Evolutionary conservation across 164 flowering plant species (phyloP), one percentile per base, ranked within the genome.

Genomic region (Kingdonia uniflora): DNA sequence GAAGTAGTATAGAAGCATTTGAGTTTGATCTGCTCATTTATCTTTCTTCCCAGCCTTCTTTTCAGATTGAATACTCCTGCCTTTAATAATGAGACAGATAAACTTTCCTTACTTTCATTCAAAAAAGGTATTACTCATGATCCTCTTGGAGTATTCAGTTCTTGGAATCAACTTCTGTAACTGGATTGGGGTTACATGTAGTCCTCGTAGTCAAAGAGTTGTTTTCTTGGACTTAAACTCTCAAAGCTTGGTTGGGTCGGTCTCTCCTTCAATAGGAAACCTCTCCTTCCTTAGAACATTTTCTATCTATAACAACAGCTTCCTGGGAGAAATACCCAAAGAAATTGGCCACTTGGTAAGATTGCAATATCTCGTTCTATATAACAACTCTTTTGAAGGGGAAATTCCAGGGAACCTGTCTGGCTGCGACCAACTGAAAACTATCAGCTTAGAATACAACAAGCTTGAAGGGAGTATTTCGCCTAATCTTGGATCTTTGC

Each of bases 161-260:
- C n/a, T n/a, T n/a, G n/a, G n/a, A n/a, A n/a, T n/a, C n/a, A n/a
- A 61, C 19, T 61, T 54, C 19, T 61, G 58, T 50, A 19, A 40
- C 42, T 62, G 65, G 65, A 19, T 7, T 0, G 65, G 65, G 1
- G 35, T 61, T n/a, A n/a, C 53, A 3, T 61, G 64, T 19, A n/a
- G 19, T 17, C 14, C 0, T 14, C 40, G 25, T 0, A 35, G 45
- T 11, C 58, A 61, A 54, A 54, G 58, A 26, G 59, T 61, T 7
- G 20, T 35, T 1, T 5, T 4, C 29, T 14, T 61, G 41, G 25
- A 39, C 39, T 47, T 61, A 4, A 7, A 12, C 1, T 14, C 40
- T 6, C 41, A 16, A 19, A 17, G 39, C 5, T 54, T 53, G 51
- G 51, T 10, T 14, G 63, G 63, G 2, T 6, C 29, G 11, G 1